These are phyloP conservation scores for Luffa aegyptiaca DNA, from an alignment of 306 rosid species.

Conservation along the genomic window DNA sequence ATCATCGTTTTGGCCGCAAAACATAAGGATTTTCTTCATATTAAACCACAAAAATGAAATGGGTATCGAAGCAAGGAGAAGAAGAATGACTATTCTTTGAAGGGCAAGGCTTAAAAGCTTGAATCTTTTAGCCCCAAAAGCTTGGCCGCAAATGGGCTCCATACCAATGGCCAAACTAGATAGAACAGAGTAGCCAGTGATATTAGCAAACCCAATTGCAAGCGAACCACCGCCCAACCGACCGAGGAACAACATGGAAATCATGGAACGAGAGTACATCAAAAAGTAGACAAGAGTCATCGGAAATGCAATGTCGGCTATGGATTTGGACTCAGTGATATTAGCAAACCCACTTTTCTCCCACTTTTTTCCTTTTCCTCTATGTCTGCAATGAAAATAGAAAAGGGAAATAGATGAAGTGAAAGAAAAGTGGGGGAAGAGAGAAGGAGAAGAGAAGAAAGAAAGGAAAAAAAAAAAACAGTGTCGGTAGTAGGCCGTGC, in stretches of 20 bases:
- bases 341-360: too few relatives aligned
- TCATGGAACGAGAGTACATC: conserved; percentile 72
- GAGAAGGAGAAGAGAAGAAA: too few relatives aligned
- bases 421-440: too few relatives aligned
- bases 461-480: too few relatives aligned
- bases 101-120: conserved; percentile 62
- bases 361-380: too few relatives aligned
- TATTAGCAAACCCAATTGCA: conserved; percentile 83
- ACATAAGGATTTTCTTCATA: conserved; percentile 46
- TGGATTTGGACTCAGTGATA: conserved; percentile 41
- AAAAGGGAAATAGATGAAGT: too few relatives aligned
- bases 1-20: conserved; percentile 51
- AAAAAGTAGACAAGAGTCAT: conserved; percentile 63
- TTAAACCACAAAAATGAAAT: conserved; percentile 53
- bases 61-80: conserved; percentile 45
- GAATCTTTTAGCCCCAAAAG: conserved; percentile 75
- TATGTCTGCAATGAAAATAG: too few relatives aligned
- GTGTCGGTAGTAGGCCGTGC: too few relatives aligned
- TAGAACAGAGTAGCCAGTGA: conserved; percentile 75
- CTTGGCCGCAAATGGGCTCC: conserved; percentile 96
- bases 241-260: conserved; percentile 90
- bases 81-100: conserved; percentile 62
- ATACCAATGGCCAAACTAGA: conserved; percentile 89
- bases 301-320: conserved; percentile 47
- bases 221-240: conserved; percentile 64